A percentile compares a stretch with the other conserved stretches of the same genome.
phyloP scores from a whole-genome alignment of 2,329 filamentous ascomycete genomes.

The Ascochyta rabiei region DNA sequence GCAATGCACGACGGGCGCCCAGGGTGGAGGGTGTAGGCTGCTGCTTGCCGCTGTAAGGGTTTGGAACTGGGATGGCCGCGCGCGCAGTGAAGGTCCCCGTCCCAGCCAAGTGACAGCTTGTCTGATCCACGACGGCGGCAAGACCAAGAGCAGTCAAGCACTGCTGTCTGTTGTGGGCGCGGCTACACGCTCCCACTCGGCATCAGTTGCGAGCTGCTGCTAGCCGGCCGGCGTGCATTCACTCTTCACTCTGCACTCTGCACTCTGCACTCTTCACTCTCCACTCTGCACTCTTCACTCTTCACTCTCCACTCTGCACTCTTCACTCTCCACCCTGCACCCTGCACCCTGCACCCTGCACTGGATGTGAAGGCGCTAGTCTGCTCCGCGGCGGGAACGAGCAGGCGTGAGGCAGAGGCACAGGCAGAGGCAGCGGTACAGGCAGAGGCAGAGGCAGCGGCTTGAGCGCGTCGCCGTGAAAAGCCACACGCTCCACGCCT shows the following conservation, averaged over 20 bases:
- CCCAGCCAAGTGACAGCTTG: not conserved
- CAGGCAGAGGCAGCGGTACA: conserved; percentile 4
- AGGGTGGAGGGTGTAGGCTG: conserved; percentile 14
- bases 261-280: not conserved
- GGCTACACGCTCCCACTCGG: not conserved
- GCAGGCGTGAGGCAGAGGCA: conserved; percentile 3
- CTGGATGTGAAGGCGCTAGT: not conserved
- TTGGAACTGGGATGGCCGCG: conserved; percentile 5
- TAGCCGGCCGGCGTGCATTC: not conserved
- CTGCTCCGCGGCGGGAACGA: conserved; percentile 9
- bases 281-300: too few relatives aligned
- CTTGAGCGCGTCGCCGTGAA: conserved; percentile 11
- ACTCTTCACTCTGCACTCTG: not conserved
- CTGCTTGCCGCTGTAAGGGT: conserved; percentile 25
- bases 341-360: too few relatives aligned
- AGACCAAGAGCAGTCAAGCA: not conserved
- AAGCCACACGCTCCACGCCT: conserved; percentile 12
- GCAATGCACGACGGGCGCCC: conserved; percentile 16
- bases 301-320: too few relatives aligned
- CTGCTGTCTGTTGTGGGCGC: not conserved
- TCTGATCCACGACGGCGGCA: conserved; percentile 10
- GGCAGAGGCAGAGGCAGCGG: conserved; percentile 2
- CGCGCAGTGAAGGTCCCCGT: conserved; percentile 5
- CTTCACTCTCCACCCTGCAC: too few relatives aligned
- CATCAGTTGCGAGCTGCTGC: not conserved